Conservation (phyloP, 495 filamentous ascomycete genomes). For the Penicillium roqueforti region DNA sequence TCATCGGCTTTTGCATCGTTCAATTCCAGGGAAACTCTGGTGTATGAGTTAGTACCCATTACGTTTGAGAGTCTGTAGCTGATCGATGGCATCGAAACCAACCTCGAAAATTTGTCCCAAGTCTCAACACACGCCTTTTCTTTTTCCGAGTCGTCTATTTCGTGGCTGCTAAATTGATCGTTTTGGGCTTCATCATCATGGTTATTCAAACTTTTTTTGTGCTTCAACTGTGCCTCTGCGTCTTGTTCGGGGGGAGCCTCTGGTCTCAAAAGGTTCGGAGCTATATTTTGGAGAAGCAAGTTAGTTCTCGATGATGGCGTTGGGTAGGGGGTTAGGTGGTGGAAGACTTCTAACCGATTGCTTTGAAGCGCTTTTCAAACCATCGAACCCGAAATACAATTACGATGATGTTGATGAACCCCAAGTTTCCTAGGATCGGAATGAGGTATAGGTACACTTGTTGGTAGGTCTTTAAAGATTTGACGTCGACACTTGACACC, state of each 20-base stretch:
- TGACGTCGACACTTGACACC: slow-evolving; percentile 31
- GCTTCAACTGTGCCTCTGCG: slow-evolving; percentile 1
- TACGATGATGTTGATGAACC: slow-evolving; percentile 36
- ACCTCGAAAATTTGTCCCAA: neutral
- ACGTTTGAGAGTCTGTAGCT: neutral
- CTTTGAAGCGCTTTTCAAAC: slow-evolving; percentile 32
- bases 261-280: slow-evolving; percentile 2
- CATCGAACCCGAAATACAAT: slow-evolving; percentile 33
- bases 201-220: neutral
- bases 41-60: neutral
- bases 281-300: neutral
- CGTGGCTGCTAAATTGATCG: neutral
- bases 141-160: neutral
- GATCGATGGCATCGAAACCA: neutral
- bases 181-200: neutral
- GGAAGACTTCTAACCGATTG: slow-evolving; percentile 9
- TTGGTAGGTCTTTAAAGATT: slow-evolving; percentile 36
- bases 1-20: neutral
- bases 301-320: neutral
- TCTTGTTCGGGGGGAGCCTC: neutral
- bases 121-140: neutral
- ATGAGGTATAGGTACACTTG: slow-evolving; percentile 36
- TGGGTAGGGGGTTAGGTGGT: neutral
- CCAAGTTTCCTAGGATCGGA: slow-evolving; percentile 31
- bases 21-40: neutral